These are phyloP conservation scores for Rhizopus delemar DNA, from an alignment of 371 early-diverging fungal species.

Conservation along the genomic window DNA sequence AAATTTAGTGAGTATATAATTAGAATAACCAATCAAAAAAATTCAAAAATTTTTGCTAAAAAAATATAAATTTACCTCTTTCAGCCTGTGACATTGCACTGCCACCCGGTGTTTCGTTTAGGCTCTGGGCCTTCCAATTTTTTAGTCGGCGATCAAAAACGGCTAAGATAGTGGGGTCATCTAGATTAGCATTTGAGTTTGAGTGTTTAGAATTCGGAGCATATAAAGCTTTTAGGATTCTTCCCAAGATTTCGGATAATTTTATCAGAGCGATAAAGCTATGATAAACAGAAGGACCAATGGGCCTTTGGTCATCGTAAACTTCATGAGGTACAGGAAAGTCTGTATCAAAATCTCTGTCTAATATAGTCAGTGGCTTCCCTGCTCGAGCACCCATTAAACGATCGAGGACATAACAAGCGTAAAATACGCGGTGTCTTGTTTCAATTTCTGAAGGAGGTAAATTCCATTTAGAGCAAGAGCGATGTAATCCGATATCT, in stretches of 20 bases:
- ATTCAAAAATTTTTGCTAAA: background rate
- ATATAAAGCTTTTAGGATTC: slow-evolving; percentile 46
- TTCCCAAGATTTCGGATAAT: slow-evolving; percentile 50
- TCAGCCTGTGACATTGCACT: slow-evolving; percentile 29
- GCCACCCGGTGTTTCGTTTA: slow-evolving; percentile 30
- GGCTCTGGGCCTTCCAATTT: slow-evolving; percentile 33
- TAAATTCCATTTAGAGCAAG: slow-evolving; percentile 55
- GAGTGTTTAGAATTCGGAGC: slow-evolving; percentile 49
- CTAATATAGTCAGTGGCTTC: slow-evolving; percentile 53
- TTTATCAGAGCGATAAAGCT: slow-evolving; percentile 42
- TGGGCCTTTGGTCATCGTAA: slow-evolving; percentile 17
- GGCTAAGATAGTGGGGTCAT: slow-evolving; percentile 46
- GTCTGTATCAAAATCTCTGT: slow-evolving; percentile 52
- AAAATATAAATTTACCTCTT: slow-evolving; percentile 35
- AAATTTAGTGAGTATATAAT: background rate
- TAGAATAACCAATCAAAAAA: slow-evolving; percentile 6
- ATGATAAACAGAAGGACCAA: slow-evolving; percentile 30
- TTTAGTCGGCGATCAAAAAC: slow-evolving; percentile 49
- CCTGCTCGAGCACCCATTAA: slow-evolving; percentile 53
- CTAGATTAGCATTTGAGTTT: slow-evolving; percentile 44
- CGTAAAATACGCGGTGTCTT: slow-evolving; percentile 66
- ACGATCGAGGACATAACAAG: slow-evolving; percentile 62
- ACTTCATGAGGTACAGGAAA: slow-evolving; percentile 45
- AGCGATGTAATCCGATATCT: slow-evolving; percentile 70
- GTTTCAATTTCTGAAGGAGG: slow-evolving; percentile 59